phyloP scores from a whole-genome alignment of 2,329 filamentous ascomycete genomes.

The Cadophora gregata region DNA sequence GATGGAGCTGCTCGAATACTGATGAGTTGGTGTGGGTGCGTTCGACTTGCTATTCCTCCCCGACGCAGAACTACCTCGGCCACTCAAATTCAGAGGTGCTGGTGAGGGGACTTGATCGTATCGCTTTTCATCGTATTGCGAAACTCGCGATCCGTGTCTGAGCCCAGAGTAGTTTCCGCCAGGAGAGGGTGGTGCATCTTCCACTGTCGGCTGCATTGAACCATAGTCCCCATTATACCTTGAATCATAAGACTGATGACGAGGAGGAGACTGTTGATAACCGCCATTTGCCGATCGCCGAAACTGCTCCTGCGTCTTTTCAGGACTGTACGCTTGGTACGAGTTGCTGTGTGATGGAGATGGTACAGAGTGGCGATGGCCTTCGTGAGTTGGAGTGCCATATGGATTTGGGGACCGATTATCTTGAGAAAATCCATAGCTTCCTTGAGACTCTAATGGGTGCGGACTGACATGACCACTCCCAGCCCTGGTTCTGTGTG shows the following conservation, averaged over 20 bases:
- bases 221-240: constrained; percentile 48
- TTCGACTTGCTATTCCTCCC: constrained; percentile 36
- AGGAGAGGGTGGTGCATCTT: constrained; percentile 48
- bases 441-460: constrained; percentile 33
- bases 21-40: constrained; percentile 31
- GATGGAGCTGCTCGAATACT: constrained; percentile 38
- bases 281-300: constrained; percentile 33
- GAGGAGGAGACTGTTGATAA: constrained; percentile 42
- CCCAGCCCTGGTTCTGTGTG: constrained; percentile 39
- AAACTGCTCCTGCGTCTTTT: constrained; percentile 36
- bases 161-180: constrained; percentile 31
- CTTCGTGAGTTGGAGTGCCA: constrained; percentile 32
- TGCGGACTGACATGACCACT: constrained; percentile 36
- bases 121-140: constrained; percentile 34
- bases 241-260: constrained; percentile 45
- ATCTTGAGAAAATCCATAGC: constrained; percentile 36
- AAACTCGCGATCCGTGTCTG: constrained; percentile 32
- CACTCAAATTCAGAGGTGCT: constrained; percentile 42
- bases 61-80: constrained; percentile 38
- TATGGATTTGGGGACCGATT: constrained; percentile 31
- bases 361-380: constrained; percentile 38
- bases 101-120: constrained; percentile 42
- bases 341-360: constrained; percentile 36
- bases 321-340: constrained; percentile 41
- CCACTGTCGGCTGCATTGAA: constrained; percentile 54